Evolutionary conservation across 73 alveolate genomes (phyloP).

Genomic region (Symbiodinium natans): DNA sequence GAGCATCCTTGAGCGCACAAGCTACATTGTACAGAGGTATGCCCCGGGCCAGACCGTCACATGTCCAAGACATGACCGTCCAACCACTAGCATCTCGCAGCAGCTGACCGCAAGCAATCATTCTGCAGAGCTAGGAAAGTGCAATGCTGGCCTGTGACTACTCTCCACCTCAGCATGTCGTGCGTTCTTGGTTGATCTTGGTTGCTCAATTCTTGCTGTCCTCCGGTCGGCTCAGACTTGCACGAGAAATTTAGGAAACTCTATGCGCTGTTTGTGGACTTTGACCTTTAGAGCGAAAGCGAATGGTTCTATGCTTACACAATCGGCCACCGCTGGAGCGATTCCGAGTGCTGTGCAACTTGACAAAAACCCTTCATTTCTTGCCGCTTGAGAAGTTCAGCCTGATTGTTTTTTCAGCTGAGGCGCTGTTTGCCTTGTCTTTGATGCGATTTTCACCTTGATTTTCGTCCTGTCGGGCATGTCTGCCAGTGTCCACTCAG

Average conservation of each 20-base stretch:
- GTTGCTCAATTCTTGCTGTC: no score
- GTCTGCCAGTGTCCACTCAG: slow-evolving; percentile 67
- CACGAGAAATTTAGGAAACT: neutral
- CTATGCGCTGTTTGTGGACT: no score
- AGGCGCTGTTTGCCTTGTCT: slow-evolving; percentile 78
- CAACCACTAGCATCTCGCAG: neutral
- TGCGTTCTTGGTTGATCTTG: no score
- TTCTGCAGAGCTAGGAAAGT: no score
- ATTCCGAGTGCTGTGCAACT: slow-evolving; percentile 80
- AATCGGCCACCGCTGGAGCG: slow-evolving; percentile 76
- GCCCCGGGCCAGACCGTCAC: neutral
- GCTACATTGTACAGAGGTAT: no score
- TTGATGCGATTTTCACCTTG: slow-evolving; percentile 61
- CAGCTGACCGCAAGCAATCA: no score
- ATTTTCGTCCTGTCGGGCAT: slow-evolving; percentile 79
- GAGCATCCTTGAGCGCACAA: no score
- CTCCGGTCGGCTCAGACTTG: no score
- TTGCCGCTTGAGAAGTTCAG: neutral
- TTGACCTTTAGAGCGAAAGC: no score
- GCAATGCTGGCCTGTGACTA: no score
- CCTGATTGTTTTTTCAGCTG: neutral
- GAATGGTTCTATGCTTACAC: slow-evolving; percentile 71
- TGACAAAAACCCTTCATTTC: neutral
- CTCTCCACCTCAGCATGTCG: no score
- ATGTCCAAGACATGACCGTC: slow-evolving; percentile 65